phyloP scores from a whole-genome alignment of 2,329 filamentous ascomycete genomes.

The Cladorrhinum sp. region DNA sequence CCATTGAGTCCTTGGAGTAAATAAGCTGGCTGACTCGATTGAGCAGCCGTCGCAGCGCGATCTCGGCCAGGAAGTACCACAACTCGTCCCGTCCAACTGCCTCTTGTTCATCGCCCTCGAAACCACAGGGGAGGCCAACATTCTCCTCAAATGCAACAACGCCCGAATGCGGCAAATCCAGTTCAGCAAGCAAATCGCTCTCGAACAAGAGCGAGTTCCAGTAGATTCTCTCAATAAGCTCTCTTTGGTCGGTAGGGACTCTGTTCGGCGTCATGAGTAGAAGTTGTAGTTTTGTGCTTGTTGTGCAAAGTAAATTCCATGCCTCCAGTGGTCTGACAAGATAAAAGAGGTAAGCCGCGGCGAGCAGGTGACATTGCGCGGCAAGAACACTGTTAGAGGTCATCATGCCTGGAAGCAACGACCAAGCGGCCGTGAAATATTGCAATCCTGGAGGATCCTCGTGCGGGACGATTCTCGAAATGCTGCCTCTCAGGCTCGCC shows the following conservation, averaged over 20 bases:
- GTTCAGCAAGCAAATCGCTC: slow-evolving; percentile 73
- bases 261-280: slow-evolving; percentile 71
- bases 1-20: slow-evolving; percentile 70
- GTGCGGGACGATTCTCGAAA: slow-evolving; percentile 65
- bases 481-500: slow-evolving; percentile 72
- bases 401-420: slow-evolving; percentile 73
- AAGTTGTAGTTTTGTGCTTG: slow-evolving; percentile 77
- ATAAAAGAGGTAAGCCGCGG: slow-evolving; percentile 80
- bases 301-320: slow-evolving; percentile 76
- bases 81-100: slow-evolving; percentile 70
- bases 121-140: slow-evolving; percentile 73
- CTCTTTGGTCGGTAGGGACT: slow-evolving; percentile 66
- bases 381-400: slow-evolving; percentile 74
- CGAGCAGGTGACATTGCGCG: slow-evolving; percentile 76
- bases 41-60: slow-evolving; percentile 71
- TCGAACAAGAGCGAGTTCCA: slow-evolving; percentile 83
- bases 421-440: slow-evolving; percentile 80
- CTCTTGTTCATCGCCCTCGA: slow-evolving; percentile 66
- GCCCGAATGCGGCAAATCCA: slow-evolving; percentile 78
- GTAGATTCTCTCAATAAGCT: slow-evolving; percentile 74
- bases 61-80: slow-evolving; percentile 84
- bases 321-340: slow-evolving; percentile 78
- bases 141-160: slow-evolving; percentile 80
- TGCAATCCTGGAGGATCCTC: slow-evolving; percentile 72
- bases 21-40: slow-evolving; percentile 78